These are phyloP conservation scores for Entomortierella lignicola DNA, from an alignment of 192 early-diverging fungal species.

Conservation along the genomic window DNA sequence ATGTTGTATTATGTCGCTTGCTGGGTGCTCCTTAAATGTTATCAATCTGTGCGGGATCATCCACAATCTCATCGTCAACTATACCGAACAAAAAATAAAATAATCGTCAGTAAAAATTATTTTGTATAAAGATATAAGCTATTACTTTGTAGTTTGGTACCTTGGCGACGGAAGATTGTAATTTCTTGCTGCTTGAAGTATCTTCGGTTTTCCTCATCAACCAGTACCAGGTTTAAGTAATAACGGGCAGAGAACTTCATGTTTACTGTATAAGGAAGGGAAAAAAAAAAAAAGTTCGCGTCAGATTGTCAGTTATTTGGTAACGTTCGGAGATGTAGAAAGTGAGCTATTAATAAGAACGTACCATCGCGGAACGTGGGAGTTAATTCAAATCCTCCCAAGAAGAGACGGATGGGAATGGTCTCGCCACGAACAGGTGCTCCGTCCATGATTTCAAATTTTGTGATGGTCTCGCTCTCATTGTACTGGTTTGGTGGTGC, in stretches of 20 bases:
- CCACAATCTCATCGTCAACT: conserved; percentile 34
- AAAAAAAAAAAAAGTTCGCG: background rate
- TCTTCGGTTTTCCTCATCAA: conserved; percentile 98
- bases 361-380: conserved; percentile 92
- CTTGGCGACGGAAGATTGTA: conserved; percentile 77
- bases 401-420: conserved; percentile 97
- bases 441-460: conserved; percentile 99
- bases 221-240: conserved; percentile 96
- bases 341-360: background rate
- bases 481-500: conserved; percentile 98
- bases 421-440: conserved; percentile 97
- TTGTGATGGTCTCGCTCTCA: conserved; percentile 98
- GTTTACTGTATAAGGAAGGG: conserved; percentile 72
- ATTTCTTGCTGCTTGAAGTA: conserved; percentile 99
- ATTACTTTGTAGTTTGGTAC: conserved; percentile 17
- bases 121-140: background rate
- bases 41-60: conserved; percentile 13
- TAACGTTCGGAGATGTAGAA: too few species aligned
- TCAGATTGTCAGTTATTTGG: background rate
- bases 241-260: conserved; percentile 99
- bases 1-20: background rate
- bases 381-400: conserved; percentile 97
- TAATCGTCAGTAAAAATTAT: background rate
- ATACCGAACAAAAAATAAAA: conserved; percentile 1
- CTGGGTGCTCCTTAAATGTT: background rate